Evolutionary conservation across 495 filamentous ascomycete genomes (phyloP).

Genomic region (Neurospora africana): DNA sequence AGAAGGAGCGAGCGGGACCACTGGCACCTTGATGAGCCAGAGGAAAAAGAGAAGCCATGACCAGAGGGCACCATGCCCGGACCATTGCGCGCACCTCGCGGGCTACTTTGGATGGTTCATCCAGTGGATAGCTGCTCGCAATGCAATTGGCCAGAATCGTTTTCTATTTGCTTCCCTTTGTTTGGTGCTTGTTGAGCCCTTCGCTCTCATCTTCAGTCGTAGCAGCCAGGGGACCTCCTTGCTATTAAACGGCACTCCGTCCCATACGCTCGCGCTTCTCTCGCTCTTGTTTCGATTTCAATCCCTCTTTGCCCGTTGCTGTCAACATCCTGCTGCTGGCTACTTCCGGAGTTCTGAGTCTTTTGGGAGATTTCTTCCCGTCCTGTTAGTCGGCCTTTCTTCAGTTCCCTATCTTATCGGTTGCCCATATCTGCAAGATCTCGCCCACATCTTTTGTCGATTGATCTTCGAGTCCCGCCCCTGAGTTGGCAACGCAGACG

Average conservation of each 20-base stretch:
- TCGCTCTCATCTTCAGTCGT: neutral
- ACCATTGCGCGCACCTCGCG: neutral
- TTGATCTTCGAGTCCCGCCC: neutral
- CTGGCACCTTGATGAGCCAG: neutral
- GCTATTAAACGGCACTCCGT: neutral
- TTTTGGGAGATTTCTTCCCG: neutral
- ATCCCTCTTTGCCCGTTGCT: neutral
- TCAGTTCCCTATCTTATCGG: neutral
- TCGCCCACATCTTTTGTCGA: neutral
- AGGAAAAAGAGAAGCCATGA: neutral
- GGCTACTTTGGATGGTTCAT: neutral
- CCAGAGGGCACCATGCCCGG: neutral
- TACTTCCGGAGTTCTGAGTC: neutral
- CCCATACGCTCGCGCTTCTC: neutral
- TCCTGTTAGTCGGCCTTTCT: neutral
- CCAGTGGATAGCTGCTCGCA: neutral
- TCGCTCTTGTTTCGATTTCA: neutral
- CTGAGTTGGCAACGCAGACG: neutral
- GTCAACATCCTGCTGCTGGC: neutral
- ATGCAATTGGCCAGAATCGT: neutral
- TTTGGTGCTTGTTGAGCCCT: neutral
- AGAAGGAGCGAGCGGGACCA: neutral
- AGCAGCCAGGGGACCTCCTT: neutral
- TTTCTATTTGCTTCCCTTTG: conserved; percentile 6
- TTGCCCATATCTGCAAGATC: neutral